A percentile compares a stretch with the other conserved stretches of the same genome.
Conservation (phyloP, 2,329 filamentous ascomycete species). For the Cytospora piceicola region DNA sequence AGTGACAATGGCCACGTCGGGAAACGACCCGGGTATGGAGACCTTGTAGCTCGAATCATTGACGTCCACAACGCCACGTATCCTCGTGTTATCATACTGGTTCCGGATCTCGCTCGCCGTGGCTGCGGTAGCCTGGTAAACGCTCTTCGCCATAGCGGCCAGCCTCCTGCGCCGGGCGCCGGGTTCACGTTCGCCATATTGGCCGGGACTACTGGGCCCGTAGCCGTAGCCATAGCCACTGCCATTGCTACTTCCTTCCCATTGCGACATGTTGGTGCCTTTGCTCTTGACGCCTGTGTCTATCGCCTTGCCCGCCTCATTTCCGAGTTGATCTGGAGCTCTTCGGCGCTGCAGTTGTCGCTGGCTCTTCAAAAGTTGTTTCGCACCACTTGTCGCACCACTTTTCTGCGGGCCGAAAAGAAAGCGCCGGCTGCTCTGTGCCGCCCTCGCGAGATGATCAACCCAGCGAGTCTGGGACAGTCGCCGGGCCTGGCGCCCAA, state of each 20-base stretch:
- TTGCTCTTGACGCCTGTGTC: slow-evolving; percentile 31
- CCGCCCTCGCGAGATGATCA: slow-evolving; percentile 44
- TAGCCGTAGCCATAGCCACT: slow-evolving; percentile 30
- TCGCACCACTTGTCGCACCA: background rate
- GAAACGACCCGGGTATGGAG: slow-evolving; percentile 76
- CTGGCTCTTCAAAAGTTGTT: slow-evolving; percentile 31
- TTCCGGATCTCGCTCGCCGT: slow-evolving; percentile 64
- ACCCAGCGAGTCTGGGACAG: slow-evolving; percentile 52
- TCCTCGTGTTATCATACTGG: slow-evolving; percentile 60
- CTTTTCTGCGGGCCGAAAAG: slow-evolving; percentile 45
- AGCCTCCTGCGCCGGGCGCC: slow-evolving; percentile 79
- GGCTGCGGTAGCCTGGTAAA: slow-evolving; percentile 60
- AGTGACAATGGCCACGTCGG: slow-evolving; percentile 78
- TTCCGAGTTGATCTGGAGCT: slow-evolving; percentile 6
- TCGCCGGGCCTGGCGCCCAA: slow-evolving; percentile 64
- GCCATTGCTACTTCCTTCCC: slow-evolving; percentile 37
- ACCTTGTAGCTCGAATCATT: slow-evolving; percentile 42
- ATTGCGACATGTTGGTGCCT: slow-evolving; percentile 31
- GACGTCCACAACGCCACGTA: slow-evolving; percentile 41
- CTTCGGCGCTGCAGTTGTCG: slow-evolving; percentile 37
- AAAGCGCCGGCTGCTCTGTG: slow-evolving; percentile 48
- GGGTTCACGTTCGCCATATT: slow-evolving; percentile 52
- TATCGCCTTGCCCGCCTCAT: slow-evolving; percentile 22
- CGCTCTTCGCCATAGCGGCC: slow-evolving; percentile 63
- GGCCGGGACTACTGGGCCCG: slow-evolving; percentile 30